Percentiles rank a stretch among this genome's conserved stretches.
Conservation (phyloP, 208 protist species). For the Trypanosoma melophagium region DNA sequence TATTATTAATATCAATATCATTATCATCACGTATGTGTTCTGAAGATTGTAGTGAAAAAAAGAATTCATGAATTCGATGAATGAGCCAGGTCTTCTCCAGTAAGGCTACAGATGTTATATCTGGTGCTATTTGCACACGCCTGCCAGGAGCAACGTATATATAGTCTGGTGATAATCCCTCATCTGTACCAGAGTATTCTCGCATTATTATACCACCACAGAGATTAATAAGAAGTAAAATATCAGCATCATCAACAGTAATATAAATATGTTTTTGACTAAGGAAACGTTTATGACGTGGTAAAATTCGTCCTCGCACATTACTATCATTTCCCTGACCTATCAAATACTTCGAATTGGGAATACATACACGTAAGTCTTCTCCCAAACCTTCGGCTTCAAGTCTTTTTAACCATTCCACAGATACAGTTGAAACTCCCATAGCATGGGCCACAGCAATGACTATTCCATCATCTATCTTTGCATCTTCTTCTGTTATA, state of each 20-base stretch:
- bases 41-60: conserved; percentile 8
- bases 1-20: too few species aligned
- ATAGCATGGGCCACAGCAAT: conserved; percentile 43
- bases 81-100: conserved; percentile 42
- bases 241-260: conserved; percentile 5
- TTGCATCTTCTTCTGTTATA: conserved; percentile 12
- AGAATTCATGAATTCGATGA: conserved; percentile 15
- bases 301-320: conserved; percentile 12
- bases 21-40: neutral
- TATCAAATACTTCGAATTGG: conserved; percentile 4
- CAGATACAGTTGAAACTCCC: conserved; percentile 44
- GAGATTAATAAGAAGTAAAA: conserved; percentile 13
- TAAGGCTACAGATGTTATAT: conserved; percentile 34
- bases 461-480: neutral
- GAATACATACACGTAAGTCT: neutral
- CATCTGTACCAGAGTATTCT: neutral
- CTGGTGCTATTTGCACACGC: conserved; percentile 17
- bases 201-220: conserved; percentile 18
- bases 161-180: conserved; percentile 21
- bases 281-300: conserved; percentile 17
- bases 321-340: neutral
- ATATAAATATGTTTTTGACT: conserved; percentile 23
- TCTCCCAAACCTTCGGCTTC: neutral
- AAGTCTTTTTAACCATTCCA: conserved; percentile 36
- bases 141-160: conserved; percentile 35